A percentile compares a stretch with the other conserved stretches of the same genome.
Conservation (phyloP, 129 eudicot genomes). For the Helianthus tuberosus region DNA sequence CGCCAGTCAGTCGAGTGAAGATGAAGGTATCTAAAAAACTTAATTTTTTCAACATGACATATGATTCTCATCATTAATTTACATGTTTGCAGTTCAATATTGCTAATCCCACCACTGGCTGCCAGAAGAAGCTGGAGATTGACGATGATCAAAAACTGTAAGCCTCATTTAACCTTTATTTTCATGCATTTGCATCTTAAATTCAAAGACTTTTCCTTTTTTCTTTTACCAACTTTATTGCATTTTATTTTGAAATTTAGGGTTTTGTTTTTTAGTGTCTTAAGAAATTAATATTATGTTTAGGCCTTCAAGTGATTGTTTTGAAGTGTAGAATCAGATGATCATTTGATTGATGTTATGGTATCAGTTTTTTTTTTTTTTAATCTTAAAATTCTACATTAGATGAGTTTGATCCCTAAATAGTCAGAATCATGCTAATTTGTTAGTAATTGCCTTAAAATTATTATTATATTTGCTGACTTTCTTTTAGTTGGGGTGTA, state of each 20-base stretch:
- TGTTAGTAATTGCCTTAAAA: not conserved
- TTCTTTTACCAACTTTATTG: no score
- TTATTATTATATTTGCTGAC: not conserved
- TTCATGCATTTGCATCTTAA: not conserved
- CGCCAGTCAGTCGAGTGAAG: constrained; percentile 5
- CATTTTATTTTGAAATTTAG: not conserved
- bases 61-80: not conserved
- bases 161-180: not conserved
- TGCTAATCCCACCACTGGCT: constrained; percentile 57
- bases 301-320: no score
- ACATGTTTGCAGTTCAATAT: constrained; percentile 44
- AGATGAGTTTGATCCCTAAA: not conserved
- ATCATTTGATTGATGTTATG: not conserved
- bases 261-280: not conserved
- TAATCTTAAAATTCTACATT: not conserved
- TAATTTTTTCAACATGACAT: no score
- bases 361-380: not conserved
- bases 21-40: constrained; percentile 15
- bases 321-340: no score
- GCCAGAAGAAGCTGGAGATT: constrained; percentile 51
- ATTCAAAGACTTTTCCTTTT: no score
- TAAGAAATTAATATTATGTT: no score
- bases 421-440: not conserved
- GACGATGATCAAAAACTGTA: constrained; percentile 38
- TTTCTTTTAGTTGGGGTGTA: no score